Evolutionary conservation across 768 basidiomycete genomes (phyloP).

Genomic region (Podaxis pistillaris): DNA sequence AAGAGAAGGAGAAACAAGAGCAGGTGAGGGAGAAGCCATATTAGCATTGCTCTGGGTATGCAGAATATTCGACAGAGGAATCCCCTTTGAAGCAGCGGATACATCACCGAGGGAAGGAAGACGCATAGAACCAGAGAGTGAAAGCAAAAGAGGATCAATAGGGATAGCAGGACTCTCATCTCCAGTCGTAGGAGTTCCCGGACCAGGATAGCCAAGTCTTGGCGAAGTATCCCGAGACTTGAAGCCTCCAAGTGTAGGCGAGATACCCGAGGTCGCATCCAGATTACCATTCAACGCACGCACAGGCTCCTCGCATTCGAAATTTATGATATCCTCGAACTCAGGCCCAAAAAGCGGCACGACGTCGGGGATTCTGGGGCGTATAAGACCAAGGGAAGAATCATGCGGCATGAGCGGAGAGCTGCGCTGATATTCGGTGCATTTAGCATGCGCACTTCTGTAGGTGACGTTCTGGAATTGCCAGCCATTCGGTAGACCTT

Average conservation of each 20-base stretch:
- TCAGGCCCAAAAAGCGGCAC: conserved; percentile 33
- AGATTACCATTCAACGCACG: neutral
- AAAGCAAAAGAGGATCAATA: conserved; percentile 12
- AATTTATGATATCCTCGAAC: conserved; percentile 18
- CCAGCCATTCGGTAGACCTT: conserved; percentile 48
- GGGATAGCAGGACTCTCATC: neutral
- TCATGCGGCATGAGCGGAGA: conserved; percentile 18
- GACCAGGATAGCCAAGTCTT: neutral
- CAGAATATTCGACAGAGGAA: neutral
- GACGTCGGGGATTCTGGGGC: conserved; percentile 40
- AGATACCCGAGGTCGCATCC: neutral
- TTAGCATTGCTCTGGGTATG: neutral
- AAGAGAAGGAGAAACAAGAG: neutral
- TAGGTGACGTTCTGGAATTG: conserved; percentile 38
- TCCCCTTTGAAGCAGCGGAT: neutral
- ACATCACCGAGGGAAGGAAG: neutral
- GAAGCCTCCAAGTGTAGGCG: neutral
- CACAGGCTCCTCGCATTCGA: conserved; percentile 13
- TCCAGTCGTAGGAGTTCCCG: neutral
- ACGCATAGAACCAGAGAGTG: conserved; percentile 7
- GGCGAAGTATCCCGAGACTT: neutral
- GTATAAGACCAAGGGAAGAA: conserved; percentile 17
- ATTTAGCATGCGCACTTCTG: conserved; percentile 34
- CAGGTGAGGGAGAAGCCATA: neutral
- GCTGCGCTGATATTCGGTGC: conserved; percentile 25